Evolutionary conservation across 106 monocot species (phyloP), one percentile per base, ranked within the genome.

Genomic region (Phalaenopsis aphrodite): DNA sequence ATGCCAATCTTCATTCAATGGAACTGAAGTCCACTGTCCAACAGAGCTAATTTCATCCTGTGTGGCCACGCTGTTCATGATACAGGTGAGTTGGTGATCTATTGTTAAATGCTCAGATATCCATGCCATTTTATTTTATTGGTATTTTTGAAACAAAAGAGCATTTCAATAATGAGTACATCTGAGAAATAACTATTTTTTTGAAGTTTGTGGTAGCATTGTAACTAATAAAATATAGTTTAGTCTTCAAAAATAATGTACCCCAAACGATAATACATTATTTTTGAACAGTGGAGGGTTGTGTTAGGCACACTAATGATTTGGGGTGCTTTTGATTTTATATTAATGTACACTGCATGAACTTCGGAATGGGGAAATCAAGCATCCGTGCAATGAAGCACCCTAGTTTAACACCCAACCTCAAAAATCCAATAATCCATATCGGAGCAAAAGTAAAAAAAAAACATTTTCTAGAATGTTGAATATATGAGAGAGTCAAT

Each of bases 41-140:
- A 84, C 86, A 16, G 97, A 98, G 45, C 78, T 98, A 38, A 92
- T 94, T 15, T 88, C 92, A 24, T 87, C 92, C 0, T 94, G 97
- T 80, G 91, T 98, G 4, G 83, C 94, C 46, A 91, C 89, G 23
- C 45, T 94, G 58, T 79, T 92, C 67, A 94, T 94, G 94, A 94
- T 98, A 83, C 87, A 97, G 94, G 96, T 97, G 80, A 82, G 16
- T 48, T 82, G 14, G 42, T 36, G 21, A 73, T 42, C 24, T 69
- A 69, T 39, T 37, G 15, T 69, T 38, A 38, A 11, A 38, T 69
- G 12, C 30, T 37, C 39, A 12, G 3, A 69, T 69, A 37, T 69
- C 69, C 39, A 38, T 69, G 3, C 69, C 10, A 14, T 38, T 39
- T 69, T 61, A 5, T 37, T 14, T 69, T 69, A 38, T 37, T 61